Base-by-base conservation (phyloP, 2,329 filamentous ascomycete species). In the Phialocephala subalpina region DNA sequence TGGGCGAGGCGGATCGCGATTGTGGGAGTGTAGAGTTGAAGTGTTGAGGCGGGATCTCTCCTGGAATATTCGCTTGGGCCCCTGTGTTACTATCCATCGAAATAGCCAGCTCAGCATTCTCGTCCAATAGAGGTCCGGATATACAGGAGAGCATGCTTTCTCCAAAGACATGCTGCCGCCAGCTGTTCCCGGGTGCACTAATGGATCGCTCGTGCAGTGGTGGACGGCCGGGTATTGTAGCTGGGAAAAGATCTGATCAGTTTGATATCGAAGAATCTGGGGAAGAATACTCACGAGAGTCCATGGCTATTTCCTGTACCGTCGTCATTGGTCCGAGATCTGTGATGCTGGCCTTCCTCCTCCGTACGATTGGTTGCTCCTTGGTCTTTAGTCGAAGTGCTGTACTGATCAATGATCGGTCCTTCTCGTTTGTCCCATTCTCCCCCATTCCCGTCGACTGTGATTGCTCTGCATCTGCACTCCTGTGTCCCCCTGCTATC, bases 311-410 rank as follows among this genome's bases (percentile, higher is more conserved):
- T 74, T 91, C 89, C 69, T 90, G 87, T 16, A 91, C 88, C 1
- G 88, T 90, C 5, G 88, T 90, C 88, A 90, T 89, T 38, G 87
- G 87, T 1, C 87, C 88, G 58, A 90, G 77, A 67, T 91, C 89
- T 11, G 87, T 85, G 16, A 89, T 84, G 77, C 86, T 90, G 71
- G 86, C 80, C 74, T 91, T 91, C 69, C 88, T 84, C 72, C 88
- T 83, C 67, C 87, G 81, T 58, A 78, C 82, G 64, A 87, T 78
- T 69, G 82, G 86, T 73, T 86, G 83, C 71, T 88, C 86, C 75
- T 86, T 89, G 73, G 86, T 81, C 63, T 85, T 83, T 66, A 85
- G 79, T 66, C 84, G 82, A 59, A 87, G 77, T 45, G 80, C 80
- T 66, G 73, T 78, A 40, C 76, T 77, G 36, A 60, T 78, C 71